Base-by-base conservation (phyloP, 108 stramenopile genomes). In the Skeletonema marinoi region DNA sequence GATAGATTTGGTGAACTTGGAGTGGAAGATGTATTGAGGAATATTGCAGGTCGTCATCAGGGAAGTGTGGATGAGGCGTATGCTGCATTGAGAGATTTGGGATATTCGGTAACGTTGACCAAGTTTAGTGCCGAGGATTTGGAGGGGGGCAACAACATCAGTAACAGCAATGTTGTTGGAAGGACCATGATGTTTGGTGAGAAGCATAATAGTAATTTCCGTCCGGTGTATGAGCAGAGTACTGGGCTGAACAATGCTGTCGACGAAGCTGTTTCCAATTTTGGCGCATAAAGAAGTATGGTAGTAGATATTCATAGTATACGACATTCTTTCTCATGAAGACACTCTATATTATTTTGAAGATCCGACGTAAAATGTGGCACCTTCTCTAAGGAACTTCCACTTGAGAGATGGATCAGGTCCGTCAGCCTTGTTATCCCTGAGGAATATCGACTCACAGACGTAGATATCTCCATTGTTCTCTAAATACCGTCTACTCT, bases 41-140 rank as follows among this genome's bases (percentile, higher is more conserved):
- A 85, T 51, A 85, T 88, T 66, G 90, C 93, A 6, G 88, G 92
- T 29, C 36, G 73, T 39, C 89, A 91, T 81, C 90, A 90, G 73
- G 89, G 85, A 11, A 92, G 91, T 74, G 85, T 94, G 16, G 96
- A 97, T 83, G 96, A 96, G 83, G 92, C 95, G 19, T 97, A 96
- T 80, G 94, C 95, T 3, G 96, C 94, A 5, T 71, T 97, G 72
- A 84, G 96, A 29, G 96, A 96, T 86, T 75, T 97, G 61, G 93
- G 93, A 13, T 90, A 78, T 60, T 70, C 83, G 13, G 92, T 81
- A 19, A 69, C 78, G 30, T 82, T 90, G 60, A 71, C 73, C 2
- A 84, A 83, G 50, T 76, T 87, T 16, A 81, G 89, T 74, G 74
- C 66, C 8, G 85, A 92, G 36, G 71, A 72, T 62, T 35, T 67